Conservation (phyloP, 768 basidiomycete species). For the Infundibulicybe gibba region DNA sequence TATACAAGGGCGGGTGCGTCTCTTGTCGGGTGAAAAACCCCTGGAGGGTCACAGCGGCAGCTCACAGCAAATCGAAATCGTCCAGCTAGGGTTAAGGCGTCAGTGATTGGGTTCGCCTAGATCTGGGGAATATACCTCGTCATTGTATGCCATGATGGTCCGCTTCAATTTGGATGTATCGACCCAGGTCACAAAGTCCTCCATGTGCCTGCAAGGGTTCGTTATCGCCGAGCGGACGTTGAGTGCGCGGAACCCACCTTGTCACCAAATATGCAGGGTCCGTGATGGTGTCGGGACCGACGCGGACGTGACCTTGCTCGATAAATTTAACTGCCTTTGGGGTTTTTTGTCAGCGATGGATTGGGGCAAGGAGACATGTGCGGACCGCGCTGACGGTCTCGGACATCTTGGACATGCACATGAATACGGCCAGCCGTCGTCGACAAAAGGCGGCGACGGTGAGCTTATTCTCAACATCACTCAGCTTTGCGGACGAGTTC, state of each 20-base stretch:
- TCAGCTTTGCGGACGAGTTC: constrained; percentile 81
- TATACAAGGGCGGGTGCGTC: no score
- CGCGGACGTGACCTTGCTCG: constrained; percentile 97
- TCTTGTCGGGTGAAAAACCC: no score
- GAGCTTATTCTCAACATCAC: constrained; percentile 94
- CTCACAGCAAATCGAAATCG: constrained; percentile 84
- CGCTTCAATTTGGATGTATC: constrained; percentile 96
- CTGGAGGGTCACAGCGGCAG: neutral
- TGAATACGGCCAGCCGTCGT: constrained; percentile 86
- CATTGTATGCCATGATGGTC: constrained; percentile 94
- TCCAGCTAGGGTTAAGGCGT: constrained; percentile 60
- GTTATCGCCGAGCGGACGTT: constrained; percentile 2
- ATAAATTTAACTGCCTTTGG: constrained; percentile 93
- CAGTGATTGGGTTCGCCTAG: neutral
- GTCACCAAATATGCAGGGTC: constrained; percentile 97
- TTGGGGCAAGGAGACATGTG: constrained; percentile 13
- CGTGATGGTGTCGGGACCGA: constrained; percentile 92
- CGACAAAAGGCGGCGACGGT: constrained; percentile 95
- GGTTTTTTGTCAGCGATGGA: constrained; percentile 1
- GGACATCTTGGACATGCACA: constrained; percentile 92
- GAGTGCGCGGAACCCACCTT: constrained; percentile 39
- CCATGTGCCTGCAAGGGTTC: constrained; percentile 71
- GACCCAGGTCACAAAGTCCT: constrained; percentile 99
- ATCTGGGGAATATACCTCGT: constrained; percentile 56
- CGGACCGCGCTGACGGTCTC: constrained; percentile 91